Conservation (phyloP, 2,329 filamentous ascomycete species). For the Thelonectria rubi region DNA sequence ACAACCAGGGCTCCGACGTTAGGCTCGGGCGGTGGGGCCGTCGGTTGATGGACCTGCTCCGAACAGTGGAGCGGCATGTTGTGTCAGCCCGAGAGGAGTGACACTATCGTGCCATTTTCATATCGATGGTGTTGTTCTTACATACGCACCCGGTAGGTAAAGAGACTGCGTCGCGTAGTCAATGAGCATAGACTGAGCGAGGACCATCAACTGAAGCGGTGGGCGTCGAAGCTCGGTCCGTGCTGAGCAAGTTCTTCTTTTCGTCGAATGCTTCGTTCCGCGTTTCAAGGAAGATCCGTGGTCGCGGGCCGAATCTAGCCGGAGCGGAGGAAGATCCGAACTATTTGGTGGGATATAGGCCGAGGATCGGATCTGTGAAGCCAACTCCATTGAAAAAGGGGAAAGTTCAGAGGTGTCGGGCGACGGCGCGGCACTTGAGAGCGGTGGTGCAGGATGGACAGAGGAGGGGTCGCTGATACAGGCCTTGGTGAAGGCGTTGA, state of each 20-base stretch:
- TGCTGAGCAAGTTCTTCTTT: constrained; percentile 2
- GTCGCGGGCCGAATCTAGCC: constrained; percentile 41
- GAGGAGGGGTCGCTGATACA: background rate
- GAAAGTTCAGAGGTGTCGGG: constrained; percentile 4
- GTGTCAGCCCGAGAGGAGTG: constrained; percentile 34
- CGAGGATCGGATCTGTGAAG: constrained; percentile 12
- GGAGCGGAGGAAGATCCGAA: constrained; percentile 12
- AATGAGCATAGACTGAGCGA: constrained; percentile 4
- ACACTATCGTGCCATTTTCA: constrained; percentile 31
- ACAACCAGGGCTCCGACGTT: constrained; percentile 19
- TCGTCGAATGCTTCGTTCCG: constrained; percentile 6
- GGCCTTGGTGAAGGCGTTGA: constrained; percentile 2
- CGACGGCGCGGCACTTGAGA: constrained; percentile 15
- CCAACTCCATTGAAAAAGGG: background rate
- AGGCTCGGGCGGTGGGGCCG: constrained; percentile 34
- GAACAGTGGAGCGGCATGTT: constrained; percentile 20
- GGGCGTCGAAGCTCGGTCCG: constrained; percentile 3
- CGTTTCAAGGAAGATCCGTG: constrained; percentile 26
- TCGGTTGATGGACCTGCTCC: constrained; percentile 34
- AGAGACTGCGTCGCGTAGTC: constrained; percentile 5
- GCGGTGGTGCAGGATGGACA: background rate
- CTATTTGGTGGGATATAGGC: constrained; percentile 1
- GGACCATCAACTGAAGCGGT: background rate
- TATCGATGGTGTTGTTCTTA: constrained; percentile 8
- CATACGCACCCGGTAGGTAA: background rate